Conservation (phyloP, 768 basidiomycete genomes). For the Leccinellum albellum region DNA sequence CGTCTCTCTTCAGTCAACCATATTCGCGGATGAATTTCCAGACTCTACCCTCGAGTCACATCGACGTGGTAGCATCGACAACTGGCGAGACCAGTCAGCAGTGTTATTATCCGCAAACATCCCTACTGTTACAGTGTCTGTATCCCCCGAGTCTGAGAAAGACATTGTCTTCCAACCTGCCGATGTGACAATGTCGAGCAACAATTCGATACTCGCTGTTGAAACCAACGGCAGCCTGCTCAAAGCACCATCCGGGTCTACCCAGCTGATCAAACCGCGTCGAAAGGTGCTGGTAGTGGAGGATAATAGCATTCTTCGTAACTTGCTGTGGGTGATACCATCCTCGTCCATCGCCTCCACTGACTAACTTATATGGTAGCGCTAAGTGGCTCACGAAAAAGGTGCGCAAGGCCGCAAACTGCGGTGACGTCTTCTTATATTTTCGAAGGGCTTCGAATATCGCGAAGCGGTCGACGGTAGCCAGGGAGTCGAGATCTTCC, state of each 20-base stretch:
- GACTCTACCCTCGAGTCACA: conserved; percentile 18
- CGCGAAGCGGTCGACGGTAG: conserved; percentile 81
- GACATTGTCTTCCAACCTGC: conserved; percentile 24
- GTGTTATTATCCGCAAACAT: conserved; percentile 2
- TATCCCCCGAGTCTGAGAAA: conserved; percentile 25
- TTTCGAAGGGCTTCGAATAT: conserved; percentile 61
- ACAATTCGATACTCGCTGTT: conserved; percentile 47
- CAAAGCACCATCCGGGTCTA: conserved; percentile 57
- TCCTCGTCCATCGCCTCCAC: conserved; percentile 5
- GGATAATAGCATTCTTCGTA: conserved; percentile 83
- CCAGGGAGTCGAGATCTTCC: conserved; percentile 76
- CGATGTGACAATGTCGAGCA: conserved; percentile 10
- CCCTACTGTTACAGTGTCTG: conserved; percentile 14
- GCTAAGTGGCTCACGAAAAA: conserved; percentile 67
- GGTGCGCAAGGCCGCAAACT: conserved; percentile 12
- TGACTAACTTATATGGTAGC: conserved; percentile 28
- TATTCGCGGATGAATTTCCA: conserved; percentile 25
- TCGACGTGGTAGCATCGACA: conserved; percentile 33
- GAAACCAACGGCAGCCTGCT: conserved; percentile 65
- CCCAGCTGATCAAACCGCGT: conserved; percentile 40
- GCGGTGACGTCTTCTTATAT: conserved; percentile 1
- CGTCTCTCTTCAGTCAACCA: conserved; percentile 25
- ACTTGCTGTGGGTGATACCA: conserved; percentile 61
- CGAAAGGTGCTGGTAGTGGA: conserved; percentile 81
- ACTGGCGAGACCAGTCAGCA: conserved; percentile 21